Evolutionary conservation across 495 filamentous ascomycete species (phyloP).

Genomic region (Lineolata rhizophorae): DNA sequence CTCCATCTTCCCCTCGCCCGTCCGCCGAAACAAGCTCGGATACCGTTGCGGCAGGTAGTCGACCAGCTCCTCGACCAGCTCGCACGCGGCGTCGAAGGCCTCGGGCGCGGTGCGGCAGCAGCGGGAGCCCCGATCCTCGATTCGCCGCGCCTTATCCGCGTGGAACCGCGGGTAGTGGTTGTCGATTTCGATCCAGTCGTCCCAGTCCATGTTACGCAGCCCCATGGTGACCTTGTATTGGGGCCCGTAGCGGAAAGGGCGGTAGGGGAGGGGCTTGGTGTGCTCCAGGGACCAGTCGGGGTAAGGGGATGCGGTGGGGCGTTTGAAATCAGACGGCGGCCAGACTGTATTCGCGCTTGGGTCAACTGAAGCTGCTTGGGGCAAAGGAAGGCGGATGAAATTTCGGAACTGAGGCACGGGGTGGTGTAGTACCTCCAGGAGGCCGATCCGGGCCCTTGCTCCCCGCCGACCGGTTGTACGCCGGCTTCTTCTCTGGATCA

Average conservation of each 20-base stretch:
- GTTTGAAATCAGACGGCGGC: constrained; percentile 43
- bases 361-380: too few species aligned
- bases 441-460: too few species aligned
- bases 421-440: constrained; percentile 15
- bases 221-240: constrained; percentile 70
- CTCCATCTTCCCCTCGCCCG: constrained; percentile 34
- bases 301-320: constrained; percentile 44
- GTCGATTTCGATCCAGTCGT: constrained; percentile 81
- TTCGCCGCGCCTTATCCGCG: constrained; percentile 46
- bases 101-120: constrained; percentile 52
- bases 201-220: constrained; percentile 51
- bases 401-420: background rate
- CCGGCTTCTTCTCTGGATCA: too few species aligned
- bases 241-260: constrained; percentile 65
- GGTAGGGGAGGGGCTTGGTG: constrained; percentile 63
- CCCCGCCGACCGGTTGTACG: too few species aligned
- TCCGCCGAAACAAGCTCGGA: constrained; percentile 47
- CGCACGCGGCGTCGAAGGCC: constrained; percentile 54
- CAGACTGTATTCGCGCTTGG: constrained; percentile 46
- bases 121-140: constrained; percentile 45
- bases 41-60: constrained; percentile 66
- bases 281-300: constrained; percentile 46
- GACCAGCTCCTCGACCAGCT: constrained; percentile 57
- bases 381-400: background rate
- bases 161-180: constrained; percentile 63